These are phyloP conservation scores for Bolboschoenoplectus hybrid DNA, from an alignment of 202 grass and related monocot species.

Conservation along the genomic window DNA sequence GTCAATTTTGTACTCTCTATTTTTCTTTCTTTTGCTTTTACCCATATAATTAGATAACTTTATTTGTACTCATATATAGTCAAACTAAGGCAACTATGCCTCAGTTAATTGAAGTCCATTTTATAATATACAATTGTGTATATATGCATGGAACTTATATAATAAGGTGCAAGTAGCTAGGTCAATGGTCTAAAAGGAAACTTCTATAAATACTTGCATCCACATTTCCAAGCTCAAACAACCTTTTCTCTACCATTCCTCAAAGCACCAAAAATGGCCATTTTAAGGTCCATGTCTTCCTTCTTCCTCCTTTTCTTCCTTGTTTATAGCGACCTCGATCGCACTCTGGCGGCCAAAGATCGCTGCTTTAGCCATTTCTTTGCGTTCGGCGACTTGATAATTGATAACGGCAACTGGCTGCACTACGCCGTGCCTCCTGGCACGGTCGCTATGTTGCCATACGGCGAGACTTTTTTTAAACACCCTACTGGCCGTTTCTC, in stretches of 20 bases:
- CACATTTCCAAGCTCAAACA: neutral
- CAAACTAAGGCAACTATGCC: no score
- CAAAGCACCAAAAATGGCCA: constrained; percentile 32
- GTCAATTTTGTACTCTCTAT: no score
- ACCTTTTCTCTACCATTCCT: neutral
- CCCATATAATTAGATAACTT: no score
- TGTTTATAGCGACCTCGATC: neutral
- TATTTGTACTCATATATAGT: no score
- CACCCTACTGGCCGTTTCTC: constrained; percentile 61
- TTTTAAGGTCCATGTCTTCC: neutral
- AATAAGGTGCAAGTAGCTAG: no score
- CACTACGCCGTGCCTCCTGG: constrained; percentile 43
- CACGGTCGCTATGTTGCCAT: constrained; percentile 41
- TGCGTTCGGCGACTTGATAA: constrained; percentile 64
- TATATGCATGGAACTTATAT: no score
- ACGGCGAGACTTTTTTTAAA: constrained; percentile 73
- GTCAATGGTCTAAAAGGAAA: neutral
- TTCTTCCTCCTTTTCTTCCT: constrained; percentile 11
- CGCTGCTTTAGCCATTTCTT: constrained; percentile 49
- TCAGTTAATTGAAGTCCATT: no score
- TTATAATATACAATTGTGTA: no score
- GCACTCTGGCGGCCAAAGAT: neutral
- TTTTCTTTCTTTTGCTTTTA: no score
- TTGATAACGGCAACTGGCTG: constrained; percentile 71
- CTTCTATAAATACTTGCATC: neutral